These are phyloP conservation scores for Coniochaeta sp. DNA, from an alignment of 2,329 filamentous ascomycete species.

Conservation along the genomic window DNA sequence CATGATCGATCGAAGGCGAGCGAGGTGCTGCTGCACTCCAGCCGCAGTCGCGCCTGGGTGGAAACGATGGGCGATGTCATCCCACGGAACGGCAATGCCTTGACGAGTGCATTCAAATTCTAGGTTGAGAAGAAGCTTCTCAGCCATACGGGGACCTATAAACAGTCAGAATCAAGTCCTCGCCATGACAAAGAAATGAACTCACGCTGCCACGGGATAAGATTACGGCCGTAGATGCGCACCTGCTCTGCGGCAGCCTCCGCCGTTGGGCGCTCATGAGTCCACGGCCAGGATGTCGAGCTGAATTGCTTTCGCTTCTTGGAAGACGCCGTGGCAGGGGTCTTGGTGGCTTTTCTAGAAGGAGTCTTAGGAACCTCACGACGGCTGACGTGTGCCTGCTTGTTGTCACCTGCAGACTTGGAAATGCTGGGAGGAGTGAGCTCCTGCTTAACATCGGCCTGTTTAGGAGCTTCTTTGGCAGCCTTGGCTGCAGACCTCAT, in stretches of 20 bases:
- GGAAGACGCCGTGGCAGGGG: not conserved
- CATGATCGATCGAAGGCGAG: conserved; percentile 24
- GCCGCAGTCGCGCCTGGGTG: conserved; percentile 30
- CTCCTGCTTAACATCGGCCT: not conserved
- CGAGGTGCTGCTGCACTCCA: conserved; percentile 28
- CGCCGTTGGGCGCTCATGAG: not conserved
- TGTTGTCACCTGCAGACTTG: not conserved
- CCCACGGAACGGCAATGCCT: conserved; percentile 28
- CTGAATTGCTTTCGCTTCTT: not conserved
- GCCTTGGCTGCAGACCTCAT: not conserved
- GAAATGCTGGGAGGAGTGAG: not conserved
- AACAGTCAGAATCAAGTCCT: not conserved
- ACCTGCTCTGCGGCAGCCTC: not conserved
- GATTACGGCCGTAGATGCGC: not conserved
- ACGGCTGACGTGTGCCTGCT: not conserved
- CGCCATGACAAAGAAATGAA: not conserved
- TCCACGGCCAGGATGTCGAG: not conserved
- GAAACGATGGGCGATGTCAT: conserved; percentile 29
- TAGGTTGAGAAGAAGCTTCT: conserved; percentile 33
- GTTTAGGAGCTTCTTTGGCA: not conserved
- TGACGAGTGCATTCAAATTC: conserved; percentile 28
- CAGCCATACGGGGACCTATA: conserved; percentile 35
- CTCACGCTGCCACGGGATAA: not conserved
- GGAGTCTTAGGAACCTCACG: not conserved
- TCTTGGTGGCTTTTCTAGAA: not conserved